phyloP scores from a whole-genome alignment of 202 grass and related monocot species.

The Carex arenaria region DNA sequence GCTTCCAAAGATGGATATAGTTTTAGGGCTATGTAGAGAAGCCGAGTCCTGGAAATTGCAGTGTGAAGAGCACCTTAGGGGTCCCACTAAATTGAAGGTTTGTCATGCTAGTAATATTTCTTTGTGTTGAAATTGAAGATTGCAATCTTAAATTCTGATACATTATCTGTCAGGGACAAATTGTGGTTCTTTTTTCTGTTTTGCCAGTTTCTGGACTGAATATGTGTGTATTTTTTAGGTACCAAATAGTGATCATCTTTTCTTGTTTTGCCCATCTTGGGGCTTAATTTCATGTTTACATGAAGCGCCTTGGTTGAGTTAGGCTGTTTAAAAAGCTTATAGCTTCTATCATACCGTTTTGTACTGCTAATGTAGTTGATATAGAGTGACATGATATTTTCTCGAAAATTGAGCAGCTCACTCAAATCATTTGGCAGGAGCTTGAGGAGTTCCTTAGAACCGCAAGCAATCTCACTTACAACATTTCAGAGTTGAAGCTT shows the following conservation, averaged over 20 bases:
- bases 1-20: slow-evolving; percentile 53
- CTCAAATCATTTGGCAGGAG: slow-evolving; percentile 45
- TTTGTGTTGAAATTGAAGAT: neutral
- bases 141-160: neutral
- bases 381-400: neutral
- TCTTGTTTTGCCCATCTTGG: slow-evolving; percentile 19
- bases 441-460: slow-evolving; percentile 62
- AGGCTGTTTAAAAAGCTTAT: neutral
- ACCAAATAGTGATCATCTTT: neutral
- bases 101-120: neutral
- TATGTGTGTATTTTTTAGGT: neutral
- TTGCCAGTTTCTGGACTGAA: neutral
- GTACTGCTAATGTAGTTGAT: neutral
- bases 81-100: slow-evolving; percentile 57
- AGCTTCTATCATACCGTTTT: neutral
- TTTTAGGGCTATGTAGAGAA: slow-evolving; percentile 62
- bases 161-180: neutral
- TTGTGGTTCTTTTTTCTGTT: slow-evolving; percentile 1
- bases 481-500: slow-evolving; percentile 67
- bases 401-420: neutral
- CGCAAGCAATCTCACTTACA: slow-evolving; percentile 45
- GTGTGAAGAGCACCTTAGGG: slow-evolving; percentile 57
- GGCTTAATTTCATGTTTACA: slow-evolving; percentile 1
- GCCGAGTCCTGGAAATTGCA: slow-evolving; percentile 68
- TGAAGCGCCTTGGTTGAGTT: neutral